Evolutionary conservation across 441 rosid species (phyloP).

Genomic region (Populus trichocarpa): DNA sequence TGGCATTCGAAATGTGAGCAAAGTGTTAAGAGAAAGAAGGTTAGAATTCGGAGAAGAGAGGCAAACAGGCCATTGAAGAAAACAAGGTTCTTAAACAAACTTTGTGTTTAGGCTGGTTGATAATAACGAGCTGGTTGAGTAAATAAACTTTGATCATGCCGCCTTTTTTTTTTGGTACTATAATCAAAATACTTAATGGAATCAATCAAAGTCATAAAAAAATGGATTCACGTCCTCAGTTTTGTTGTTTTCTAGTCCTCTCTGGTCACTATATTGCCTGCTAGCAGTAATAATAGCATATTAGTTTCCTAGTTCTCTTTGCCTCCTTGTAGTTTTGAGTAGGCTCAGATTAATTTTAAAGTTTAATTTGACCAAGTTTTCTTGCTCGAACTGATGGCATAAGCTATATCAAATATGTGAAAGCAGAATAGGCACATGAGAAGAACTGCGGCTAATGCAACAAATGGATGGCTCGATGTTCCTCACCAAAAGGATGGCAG

Average conservation of each 20-base stretch:
- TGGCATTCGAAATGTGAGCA: not conserved
- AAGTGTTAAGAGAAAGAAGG: not conserved
- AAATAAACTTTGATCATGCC: conserved; percentile 12
- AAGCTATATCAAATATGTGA: not conserved
- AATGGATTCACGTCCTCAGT: not conserved
- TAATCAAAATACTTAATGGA: not conserved
- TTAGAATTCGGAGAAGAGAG: not conserved
- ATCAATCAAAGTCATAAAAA: not conserved
- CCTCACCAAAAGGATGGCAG: not conserved
- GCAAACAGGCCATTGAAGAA: conserved; percentile 2
- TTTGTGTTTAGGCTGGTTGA: not conserved
- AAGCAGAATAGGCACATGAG: not conserved
- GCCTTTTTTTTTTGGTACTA: not conserved
- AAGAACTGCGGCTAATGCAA: not conserved
- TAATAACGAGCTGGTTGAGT: not conserved
- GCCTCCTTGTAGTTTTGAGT: not conserved
- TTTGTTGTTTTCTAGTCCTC: not conserved
- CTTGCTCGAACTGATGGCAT: not conserved
- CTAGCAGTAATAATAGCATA: not conserved
- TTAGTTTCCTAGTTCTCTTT: not conserved
- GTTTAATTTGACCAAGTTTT: not conserved
- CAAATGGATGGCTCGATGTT: not conserved
- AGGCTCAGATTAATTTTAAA: not conserved
- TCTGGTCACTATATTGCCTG: not conserved
- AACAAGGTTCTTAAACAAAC: not conserved